A percentile compares a stretch with the other conserved stretches of the same genome.
Conservation (phyloP, 2,329 filamentous ascomycete species). For the Botryotinia calthae region DNA sequence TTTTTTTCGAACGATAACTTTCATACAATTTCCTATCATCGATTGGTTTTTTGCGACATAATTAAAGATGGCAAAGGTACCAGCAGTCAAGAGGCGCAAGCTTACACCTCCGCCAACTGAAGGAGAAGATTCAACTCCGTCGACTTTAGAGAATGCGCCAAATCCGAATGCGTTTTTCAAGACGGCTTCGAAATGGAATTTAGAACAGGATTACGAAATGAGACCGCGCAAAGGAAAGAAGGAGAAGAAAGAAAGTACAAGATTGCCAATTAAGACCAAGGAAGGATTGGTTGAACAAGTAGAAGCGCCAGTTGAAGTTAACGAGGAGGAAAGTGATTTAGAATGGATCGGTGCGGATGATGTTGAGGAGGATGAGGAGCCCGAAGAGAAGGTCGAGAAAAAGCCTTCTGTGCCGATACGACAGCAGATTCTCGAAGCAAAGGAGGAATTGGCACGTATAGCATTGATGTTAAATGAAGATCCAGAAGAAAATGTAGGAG, state of each 20-base stretch:
- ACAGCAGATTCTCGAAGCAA: slow-evolving; percentile 79
- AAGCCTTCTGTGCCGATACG: slow-evolving; percentile 67
- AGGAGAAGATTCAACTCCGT: slow-evolving; percentile 43
- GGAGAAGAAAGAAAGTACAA: slow-evolving; percentile 66
- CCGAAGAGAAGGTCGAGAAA: slow-evolving; percentile 50
- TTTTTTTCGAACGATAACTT: slow-evolving; percentile 18
- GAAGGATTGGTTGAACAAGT: slow-evolving; percentile 69
- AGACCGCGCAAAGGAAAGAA: slow-evolving; percentile 72
- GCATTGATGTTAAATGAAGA: slow-evolving; percentile 82
- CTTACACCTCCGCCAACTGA: slow-evolving; percentile 52
- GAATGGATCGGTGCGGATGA: slow-evolving; percentile 61
- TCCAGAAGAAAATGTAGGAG: slow-evolving; percentile 82
- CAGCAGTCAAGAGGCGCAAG: slow-evolving; percentile 54
- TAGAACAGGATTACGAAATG: slow-evolving; percentile 88
- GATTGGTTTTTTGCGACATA: slow-evolving; percentile 18
- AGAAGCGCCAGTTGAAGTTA: slow-evolving; percentile 49
- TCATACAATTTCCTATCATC: slow-evolving; percentile 17
- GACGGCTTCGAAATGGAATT: slow-evolving; percentile 78
- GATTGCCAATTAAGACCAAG: slow-evolving; percentile 81
- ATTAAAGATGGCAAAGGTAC: slow-evolving; percentile 36
- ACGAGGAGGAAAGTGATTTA: slow-evolving; percentile 59
- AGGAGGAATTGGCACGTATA: slow-evolving; percentile 86
- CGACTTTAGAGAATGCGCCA: slow-evolving; percentile 33
- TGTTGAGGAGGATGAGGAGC: slow-evolving; percentile 47
- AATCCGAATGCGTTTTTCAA: slow-evolving; percentile 56